Evolutionary conservation across 2,329 filamentous ascomycete genomes (phyloP), one percentile per base, ranked within the genome.

Genomic region (Colletotrichum magnum): DNA sequence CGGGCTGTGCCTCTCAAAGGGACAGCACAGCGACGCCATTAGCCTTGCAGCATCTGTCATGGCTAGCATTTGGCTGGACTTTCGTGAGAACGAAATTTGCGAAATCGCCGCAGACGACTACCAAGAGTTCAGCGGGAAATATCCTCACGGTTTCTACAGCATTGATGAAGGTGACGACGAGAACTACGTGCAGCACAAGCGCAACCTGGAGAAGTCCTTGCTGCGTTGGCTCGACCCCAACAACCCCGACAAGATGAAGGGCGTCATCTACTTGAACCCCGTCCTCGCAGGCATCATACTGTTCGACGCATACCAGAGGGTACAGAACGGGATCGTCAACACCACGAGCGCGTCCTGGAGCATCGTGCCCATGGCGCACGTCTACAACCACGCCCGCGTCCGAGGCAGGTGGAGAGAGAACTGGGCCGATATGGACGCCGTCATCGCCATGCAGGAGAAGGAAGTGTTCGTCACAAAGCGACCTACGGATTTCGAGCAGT

Each of bases 381-480:
- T 45, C 7, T 58, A 58, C 24, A 58, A 58, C 56, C 21, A 32
- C 56, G 56, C 18, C 5, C 24, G 41, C 24, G 41, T 47, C 39
- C 10, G 24, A 3, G 26, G 26, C 4, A 16, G 13, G 16, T 47
- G 26, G 16, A 13, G n/a, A 7, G 7, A 26, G 15, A 9, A 13
- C 10, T 58, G 56, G 56, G 41, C 28, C 15, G 41, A 58, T 16
- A 58, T 58, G 56, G 56, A 58, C 15, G 12, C 41, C 41, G 13
- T 58, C 24, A 58, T 58, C 4, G 16, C 56, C 13, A 58, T 58
- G 41, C 56, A 58, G 15, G 39, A 41, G 6, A 21, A 15, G 5
- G 56, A 58, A 18, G 47, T 58, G 4, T 58, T 58, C 24, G 13
- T 18, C 15, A 4, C 16, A 10, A 41, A 32, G 9, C 56, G 41